Conservation (phyloP, 768 basidiomycete species). For the Naganishia randhawae region DNA sequence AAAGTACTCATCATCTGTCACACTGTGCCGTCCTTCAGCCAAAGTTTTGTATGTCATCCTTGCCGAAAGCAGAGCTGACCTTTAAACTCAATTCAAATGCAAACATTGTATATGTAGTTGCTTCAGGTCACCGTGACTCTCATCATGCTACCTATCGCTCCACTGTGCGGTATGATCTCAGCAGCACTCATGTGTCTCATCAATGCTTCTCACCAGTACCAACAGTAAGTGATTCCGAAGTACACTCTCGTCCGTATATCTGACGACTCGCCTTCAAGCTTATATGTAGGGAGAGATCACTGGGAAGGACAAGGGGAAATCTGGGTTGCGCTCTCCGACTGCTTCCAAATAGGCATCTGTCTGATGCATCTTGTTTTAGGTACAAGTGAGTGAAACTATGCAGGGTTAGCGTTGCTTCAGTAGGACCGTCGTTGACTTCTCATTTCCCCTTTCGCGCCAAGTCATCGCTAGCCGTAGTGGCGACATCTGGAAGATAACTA, state of each 20-base stretch:
- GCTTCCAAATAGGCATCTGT: slow-evolving; percentile 1
- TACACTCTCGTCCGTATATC: background rate
- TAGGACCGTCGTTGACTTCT: background rate
- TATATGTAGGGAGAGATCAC: slow-evolving; percentile 8
- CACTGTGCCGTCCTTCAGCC: background rate
- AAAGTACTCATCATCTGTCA: background rate
- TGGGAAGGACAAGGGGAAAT: slow-evolving; percentile 2
- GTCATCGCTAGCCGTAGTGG: background rate
- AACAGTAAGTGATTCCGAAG: slow-evolving; percentile 3
- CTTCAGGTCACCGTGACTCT: background rate
- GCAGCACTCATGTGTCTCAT: background rate
- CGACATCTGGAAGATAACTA: background rate
- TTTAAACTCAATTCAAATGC: background rate
- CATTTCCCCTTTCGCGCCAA: background rate
- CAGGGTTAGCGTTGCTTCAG: background rate
- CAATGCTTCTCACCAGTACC: slow-evolving; percentile 1
- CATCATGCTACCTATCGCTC: slow-evolving; percentile 13
- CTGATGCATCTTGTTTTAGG: slow-evolving; percentile 8
- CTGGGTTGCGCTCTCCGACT: background rate
- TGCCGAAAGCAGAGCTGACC: background rate
- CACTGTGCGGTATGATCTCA: background rate
- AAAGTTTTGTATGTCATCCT: slow-evolving; percentile 4
- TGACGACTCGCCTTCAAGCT: background rate
- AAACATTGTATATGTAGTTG: background rate
- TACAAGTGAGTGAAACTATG: background rate